Conservation (phyloP, 2,329 filamentous ascomycete genomes). For the Herpotrichia juniperi region DNA sequence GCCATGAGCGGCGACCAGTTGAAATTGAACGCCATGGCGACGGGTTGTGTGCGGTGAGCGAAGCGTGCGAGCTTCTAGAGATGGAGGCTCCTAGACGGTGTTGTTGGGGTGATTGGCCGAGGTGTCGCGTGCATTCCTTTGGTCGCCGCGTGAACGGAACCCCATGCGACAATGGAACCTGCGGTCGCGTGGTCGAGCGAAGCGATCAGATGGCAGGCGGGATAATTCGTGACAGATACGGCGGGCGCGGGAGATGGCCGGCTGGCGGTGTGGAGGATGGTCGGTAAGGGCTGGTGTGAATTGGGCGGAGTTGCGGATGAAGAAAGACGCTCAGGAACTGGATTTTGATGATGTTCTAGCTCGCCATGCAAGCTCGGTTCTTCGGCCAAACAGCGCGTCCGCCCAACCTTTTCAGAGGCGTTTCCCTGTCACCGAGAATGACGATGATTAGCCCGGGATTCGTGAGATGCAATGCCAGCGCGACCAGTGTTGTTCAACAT, state of each 20-base stretch:
- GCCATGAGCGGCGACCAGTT: constrained; percentile 99
- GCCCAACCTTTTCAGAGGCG: not conserved
- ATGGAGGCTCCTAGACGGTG: constrained; percentile 19
- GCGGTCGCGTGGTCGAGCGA: constrained; percentile 6
- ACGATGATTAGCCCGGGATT: not conserved
- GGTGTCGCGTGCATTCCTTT: constrained; percentile 47
- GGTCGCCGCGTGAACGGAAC: constrained; percentile 41
- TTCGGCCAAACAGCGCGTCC: not conserved
- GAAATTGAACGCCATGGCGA: constrained; percentile 98
- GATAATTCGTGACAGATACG: constrained; percentile 2
- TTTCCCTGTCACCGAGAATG: not conserved
- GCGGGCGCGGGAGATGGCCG: not conserved
- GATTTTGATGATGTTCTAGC: constrained; percentile 1
- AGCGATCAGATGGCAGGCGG: not conserved
- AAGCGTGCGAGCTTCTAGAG: constrained; percentile 26
- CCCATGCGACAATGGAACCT: constrained; percentile 14
- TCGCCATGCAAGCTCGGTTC: not conserved
- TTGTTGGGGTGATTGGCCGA: constrained; percentile 24
- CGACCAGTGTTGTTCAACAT: not conserved
- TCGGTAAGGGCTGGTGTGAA: not conserved
- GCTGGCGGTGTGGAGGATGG: not conserved
- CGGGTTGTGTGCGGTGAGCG: not conserved
- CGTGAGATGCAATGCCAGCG: not conserved
- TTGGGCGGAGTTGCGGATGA: not conserved
- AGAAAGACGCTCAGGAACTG: not conserved